Evolutionary conservation across 2,329 filamentous ascomycete genomes (phyloP), one percentile per base, ranked within the genome.

Genomic region (Paracorniculantispora psalliotae): DNA sequence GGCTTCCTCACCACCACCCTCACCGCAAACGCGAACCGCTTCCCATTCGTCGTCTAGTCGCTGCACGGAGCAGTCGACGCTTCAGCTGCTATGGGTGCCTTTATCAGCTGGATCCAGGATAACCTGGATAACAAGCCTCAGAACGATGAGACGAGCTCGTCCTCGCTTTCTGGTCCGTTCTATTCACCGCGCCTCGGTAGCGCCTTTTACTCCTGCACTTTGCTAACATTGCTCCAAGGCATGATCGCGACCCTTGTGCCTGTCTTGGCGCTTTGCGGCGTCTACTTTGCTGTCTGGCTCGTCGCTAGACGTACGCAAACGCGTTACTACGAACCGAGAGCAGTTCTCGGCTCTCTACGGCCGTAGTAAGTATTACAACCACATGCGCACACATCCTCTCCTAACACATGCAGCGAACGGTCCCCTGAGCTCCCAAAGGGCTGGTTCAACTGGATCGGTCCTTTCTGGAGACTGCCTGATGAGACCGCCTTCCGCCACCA

Each of bases 401-500:
- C 50, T 53, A 53, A 53, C 37, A 19, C 5, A 10, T n/a, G 8
- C 63, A 81, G 79, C 64, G 81, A 87, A 66, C 81, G 84, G 37
- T 82, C 81, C 51, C 81, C 81, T 1, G 69, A 75, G 17, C 76
- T 85, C 2, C 80, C 83, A 2, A 75, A 69, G n/a, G 84, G 85
- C 46, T 71, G 82, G 53, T 78, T 87, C 67, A 78, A 81, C 65
- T 90, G 87, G 87, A 73, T 90, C 62, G 72, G 72, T 43, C 75
- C 81, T 10, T 86, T 89, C 72, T 83, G 82, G 74, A 82, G 81
- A 65, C 73, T 85, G 49, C 79, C 81, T 6, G 92, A 97, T 72
- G 86, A 85, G 61, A 94, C 91, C 67, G 82, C 92, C 26, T 82
- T 97, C 43, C 89, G 92, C 65, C 91, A 96, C 73, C 89, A 92